These are phyloP conservation scores for Juglanconis juglandina DNA, from an alignment of 2,329 filamentous ascomycete genomes.

Conservation along the genomic window DNA sequence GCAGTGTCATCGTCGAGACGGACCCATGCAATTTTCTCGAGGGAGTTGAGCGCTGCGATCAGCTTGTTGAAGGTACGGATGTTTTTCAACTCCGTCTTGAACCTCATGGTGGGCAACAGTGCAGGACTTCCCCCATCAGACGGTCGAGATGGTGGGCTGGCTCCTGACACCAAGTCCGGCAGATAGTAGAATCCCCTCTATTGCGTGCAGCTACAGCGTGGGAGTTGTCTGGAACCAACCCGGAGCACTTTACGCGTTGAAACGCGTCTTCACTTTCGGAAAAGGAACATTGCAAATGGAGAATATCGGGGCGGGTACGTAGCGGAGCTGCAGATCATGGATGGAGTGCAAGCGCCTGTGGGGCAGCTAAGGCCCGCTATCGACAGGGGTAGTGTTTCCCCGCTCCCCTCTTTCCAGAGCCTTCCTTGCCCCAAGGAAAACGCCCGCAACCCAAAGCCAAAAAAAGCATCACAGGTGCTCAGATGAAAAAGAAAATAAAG, in stretches of 20 bases:
- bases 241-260: conserved; percentile 3
- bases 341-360: background rate
- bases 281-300: background rate
- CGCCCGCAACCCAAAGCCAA: too few species aligned
- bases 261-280: conserved; percentile 2
- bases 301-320: background rate
- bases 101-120: conserved; percentile 51
- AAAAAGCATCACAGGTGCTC: background rate
- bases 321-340: background rate
- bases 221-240: background rate
- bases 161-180: too few species aligned
- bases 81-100: conserved; percentile 64
- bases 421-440: too few species aligned
- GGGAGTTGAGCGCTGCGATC: conserved; percentile 59
- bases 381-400: too few species aligned
- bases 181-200: too few species aligned
- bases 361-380: too few species aligned
- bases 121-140: background rate
- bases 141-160: too few species aligned
- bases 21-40: conserved; percentile 86
- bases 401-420: too few species aligned
- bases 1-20: conserved; percentile 82
- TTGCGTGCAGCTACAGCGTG: background rate
- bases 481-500: too few species aligned
- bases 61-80: conserved; percentile 66